phyloP scores from a whole-genome alignment of 441 rosid species.

The Flueggea neowawraea region DNA sequence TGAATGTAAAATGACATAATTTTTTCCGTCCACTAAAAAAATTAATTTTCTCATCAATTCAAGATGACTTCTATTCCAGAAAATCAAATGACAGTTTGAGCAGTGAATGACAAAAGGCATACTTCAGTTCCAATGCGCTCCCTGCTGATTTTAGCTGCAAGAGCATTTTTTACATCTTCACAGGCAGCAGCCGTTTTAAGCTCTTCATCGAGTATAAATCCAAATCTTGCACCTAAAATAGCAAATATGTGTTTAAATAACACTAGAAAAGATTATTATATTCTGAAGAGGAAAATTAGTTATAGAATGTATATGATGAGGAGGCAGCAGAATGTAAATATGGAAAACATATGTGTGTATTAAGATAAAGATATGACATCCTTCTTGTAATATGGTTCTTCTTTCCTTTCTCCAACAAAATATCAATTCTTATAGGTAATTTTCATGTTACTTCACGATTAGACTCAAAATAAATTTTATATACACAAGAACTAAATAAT shows the following conservation, averaged over 20 bases:
- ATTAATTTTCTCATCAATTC: background rate
- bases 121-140: constrained; percentile 97
- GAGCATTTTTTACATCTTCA: constrained; percentile 82
- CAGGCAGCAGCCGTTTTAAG: constrained; percentile 71
- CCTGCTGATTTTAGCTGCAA: constrained; percentile 82
- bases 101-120: constrained; percentile 8
- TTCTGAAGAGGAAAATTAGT: no score
- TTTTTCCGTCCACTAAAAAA: background rate
- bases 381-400: background rate
- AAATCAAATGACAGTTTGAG: constrained; percentile 9
- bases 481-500: constrained; percentile 3
- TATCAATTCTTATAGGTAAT: no score
- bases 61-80: background rate
- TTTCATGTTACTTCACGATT: no score
- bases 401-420: no score
- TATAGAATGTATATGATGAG: no score
- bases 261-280: no score
- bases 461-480: background rate
- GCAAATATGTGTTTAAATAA: no score
- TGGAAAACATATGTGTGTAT: no score
- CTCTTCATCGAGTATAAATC: constrained; percentile 65
- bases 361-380: background rate
- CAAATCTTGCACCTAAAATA: constrained; percentile 82
- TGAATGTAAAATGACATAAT: background rate
- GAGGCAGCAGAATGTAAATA: no score